These are phyloP conservation scores for Ramalina peruviana DNA, from an alignment of 495 filamentous ascomycete species.

Conservation along the genomic window DNA sequence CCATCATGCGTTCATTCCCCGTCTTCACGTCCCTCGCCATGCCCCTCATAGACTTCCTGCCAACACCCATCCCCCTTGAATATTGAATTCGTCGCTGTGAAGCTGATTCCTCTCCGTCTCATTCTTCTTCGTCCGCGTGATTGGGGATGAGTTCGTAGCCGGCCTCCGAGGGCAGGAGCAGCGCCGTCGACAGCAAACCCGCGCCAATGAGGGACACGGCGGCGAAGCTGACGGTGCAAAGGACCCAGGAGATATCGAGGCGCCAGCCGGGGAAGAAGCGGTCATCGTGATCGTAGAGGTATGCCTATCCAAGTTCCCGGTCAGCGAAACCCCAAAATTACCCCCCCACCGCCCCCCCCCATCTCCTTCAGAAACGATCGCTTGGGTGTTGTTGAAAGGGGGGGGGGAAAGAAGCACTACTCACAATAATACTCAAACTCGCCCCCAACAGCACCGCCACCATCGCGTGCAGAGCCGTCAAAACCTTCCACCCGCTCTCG, in stretches of 20 bases:
- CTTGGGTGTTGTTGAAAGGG: too few species aligned
- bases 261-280: slow-evolving; percentile 78
- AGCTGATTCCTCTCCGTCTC: not conserved
- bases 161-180: slow-evolving; percentile 61
- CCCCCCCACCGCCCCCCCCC: too few species aligned
- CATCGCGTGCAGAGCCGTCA: slow-evolving; percentile 47
- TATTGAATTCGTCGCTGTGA: too few species aligned
- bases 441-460: slow-evolving; percentile 49
- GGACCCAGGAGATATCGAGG: slow-evolving; percentile 61
- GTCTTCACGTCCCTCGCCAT: too few species aligned
- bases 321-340: not conserved
- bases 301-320: slow-evolving; percentile 38
- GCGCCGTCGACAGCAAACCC: slow-evolving; percentile 47
- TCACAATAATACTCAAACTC: slow-evolving; percentile 67
- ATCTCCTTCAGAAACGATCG: too few species aligned
- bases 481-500: slow-evolving; percentile 60
- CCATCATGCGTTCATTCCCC: too few species aligned
- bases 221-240: slow-evolving; percentile 62
- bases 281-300: slow-evolving; percentile 72
- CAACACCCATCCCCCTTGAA: too few species aligned
- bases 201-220: slow-evolving; percentile 46
- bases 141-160: slow-evolving; percentile 66
- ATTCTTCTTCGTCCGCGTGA: not conserved
- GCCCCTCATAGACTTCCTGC: too few species aligned
- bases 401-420: slow-evolving; percentile 16